Evolutionary conservation across 805 yeast species (phyloP).

Genomic region (Starmerella floris): DNA sequence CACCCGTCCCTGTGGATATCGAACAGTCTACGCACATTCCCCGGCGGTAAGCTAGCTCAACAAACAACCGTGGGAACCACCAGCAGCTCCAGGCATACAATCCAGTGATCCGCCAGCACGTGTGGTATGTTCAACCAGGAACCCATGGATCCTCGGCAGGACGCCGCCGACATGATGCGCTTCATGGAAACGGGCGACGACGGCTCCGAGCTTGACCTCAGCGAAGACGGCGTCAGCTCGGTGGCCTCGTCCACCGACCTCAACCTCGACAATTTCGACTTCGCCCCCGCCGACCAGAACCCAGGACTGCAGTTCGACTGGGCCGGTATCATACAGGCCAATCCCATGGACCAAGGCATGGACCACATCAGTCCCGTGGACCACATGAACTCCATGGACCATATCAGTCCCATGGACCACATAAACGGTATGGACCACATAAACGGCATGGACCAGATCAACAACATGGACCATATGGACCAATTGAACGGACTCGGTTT

Average conservation of each 20-base stretch:
- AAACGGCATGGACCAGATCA: background rate
- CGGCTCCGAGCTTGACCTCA: slow-evolving; percentile 15
- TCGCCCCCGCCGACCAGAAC: background rate
- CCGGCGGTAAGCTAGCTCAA: too few species aligned
- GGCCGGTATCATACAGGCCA: too few species aligned
- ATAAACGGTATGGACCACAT: background rate
- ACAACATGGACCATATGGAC: background rate
- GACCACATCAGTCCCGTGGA: background rate
- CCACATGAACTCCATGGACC: background rate
- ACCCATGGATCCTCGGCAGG: background rate
- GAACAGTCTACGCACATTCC: too few species aligned
- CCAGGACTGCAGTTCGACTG: background rate
- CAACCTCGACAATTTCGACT: slow-evolving; percentile 4
- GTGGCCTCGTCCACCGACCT: slow-evolving; percentile 16
- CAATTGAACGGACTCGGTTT: too few species aligned
- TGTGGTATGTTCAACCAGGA: too few species aligned
- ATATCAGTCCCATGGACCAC: background rate
- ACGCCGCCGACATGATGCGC: slow-evolving; percentile 15
- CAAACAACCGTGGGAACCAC: too few species aligned
- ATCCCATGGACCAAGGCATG: background rate
- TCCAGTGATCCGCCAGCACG: too few species aligned
- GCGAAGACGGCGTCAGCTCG: slow-evolving; percentile 19
- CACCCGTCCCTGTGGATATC: too few species aligned
- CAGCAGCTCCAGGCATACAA: too few species aligned
- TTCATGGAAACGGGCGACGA: slow-evolving; percentile 9